Evolutionary conservation across 306 rosid species (phyloP), one percentile per base, ranked within the genome.

Genomic region (Cyamopsis tetragonoloba): DNA sequence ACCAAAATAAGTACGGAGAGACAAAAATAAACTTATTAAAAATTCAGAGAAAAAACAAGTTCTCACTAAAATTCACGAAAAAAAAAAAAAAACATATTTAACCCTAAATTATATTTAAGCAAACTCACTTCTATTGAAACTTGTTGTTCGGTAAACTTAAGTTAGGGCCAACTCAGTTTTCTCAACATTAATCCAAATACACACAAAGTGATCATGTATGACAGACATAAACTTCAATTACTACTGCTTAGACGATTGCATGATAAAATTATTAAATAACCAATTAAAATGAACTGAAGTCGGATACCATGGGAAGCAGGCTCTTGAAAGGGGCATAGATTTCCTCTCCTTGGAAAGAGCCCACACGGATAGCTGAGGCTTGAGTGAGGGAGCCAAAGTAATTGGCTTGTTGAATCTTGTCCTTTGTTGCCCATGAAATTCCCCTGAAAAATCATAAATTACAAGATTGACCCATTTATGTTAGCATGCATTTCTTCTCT

Each of bases 391-490:
- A 93, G 1, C 99, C 99, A 63, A 90, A 93, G 70, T 93, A 93
- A 75, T 90, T 90, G 66, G 99, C 97, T 46, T 83, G 97, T 51
- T 93, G 96, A 65, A 93, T 92, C 68, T 88, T 93, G 68, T 93
- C 99, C 73, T 93, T 93, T 10, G 97, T 93, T 48, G 97, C 97
- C 99, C 99, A 93, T 28, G 99, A 93, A 62, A 93, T 93, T 3
- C 99, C 99, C 85, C 99, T 93, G 72, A 53, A n/a, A 1, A 65
- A 73, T 31, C 53, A 54, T 20, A 9, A 6, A 28, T 6, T 2
- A 3, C 15, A 17, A 54, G 46, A 44, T 1, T 14, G 0, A 64
- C 34, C 41, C 65, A 14, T 17, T 49, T 58, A 27, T 62, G 0
- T 37, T 12, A 30, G 2, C 41, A 47, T 23, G 7, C 1, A 6